Conservation (phyloP, 2,329 filamentous ascomycete genomes). For the Pestalotiopsis sp. region DNA sequence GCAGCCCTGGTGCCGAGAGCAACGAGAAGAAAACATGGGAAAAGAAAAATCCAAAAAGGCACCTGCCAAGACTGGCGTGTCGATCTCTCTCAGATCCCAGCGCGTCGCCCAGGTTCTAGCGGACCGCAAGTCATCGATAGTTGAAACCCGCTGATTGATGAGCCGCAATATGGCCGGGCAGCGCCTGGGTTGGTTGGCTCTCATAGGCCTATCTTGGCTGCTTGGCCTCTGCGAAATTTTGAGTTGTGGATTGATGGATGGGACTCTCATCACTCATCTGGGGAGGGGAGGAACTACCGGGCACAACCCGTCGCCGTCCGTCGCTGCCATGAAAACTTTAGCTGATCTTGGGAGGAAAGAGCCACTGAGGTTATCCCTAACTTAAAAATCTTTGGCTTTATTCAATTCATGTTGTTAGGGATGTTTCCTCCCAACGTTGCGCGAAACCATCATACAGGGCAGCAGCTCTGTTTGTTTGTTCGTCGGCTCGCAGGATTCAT, state of each 20-base stretch:
- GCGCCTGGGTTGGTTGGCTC: background rate
- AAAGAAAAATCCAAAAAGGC: background rate
- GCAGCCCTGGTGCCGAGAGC: background rate
- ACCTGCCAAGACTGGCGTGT: slow-evolving; percentile 10
- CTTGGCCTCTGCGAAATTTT: background rate
- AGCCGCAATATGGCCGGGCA: slow-evolving; percentile 5
- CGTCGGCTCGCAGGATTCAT: background rate
- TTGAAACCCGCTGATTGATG: slow-evolving; percentile 7
- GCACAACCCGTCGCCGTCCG: too few relatives aligned
- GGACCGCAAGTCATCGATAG: background rate
- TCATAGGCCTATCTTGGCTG: background rate
- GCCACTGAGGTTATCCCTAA: too few relatives aligned
- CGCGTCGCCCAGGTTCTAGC: background rate
- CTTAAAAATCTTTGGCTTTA: too few relatives aligned
- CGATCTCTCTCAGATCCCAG: background rate
- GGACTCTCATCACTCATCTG: too few relatives aligned
- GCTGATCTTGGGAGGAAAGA: too few relatives aligned
- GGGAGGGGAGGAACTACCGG: too few relatives aligned
- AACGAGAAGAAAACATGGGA: background rate
- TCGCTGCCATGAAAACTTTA: too few relatives aligned
- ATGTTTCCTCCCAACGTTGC: too few relatives aligned
- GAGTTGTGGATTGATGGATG: too few relatives aligned
- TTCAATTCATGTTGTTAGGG: too few relatives aligned
- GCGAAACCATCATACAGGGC: too few relatives aligned
- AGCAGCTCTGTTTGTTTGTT: too few relatives aligned